phyloP scores from a whole-genome alignment of 306 rosid species.

The Fragaria vesca region DNA sequence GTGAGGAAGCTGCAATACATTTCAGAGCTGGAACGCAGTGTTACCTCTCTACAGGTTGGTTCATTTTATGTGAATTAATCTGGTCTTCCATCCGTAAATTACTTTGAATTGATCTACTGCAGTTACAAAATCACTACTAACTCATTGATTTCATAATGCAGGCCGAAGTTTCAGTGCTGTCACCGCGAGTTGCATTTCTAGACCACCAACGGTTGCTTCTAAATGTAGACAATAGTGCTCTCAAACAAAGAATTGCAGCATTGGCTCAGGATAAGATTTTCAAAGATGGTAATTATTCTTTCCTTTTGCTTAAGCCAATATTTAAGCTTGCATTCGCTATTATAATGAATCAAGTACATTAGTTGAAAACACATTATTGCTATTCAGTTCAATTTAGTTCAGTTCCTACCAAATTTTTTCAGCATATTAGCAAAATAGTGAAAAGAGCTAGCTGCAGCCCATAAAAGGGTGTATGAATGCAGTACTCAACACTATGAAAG shows the following conservation, averaged over 20 bases:
- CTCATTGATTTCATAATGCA: slow-evolving; percentile 24
- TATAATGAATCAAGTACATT: not conserved
- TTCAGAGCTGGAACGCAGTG: slow-evolving; percentile 89
- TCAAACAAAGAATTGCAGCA: slow-evolving; percentile 95
- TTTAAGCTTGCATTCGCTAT: not conserved
- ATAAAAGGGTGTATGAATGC: not conserved
- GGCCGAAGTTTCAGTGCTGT: slow-evolving; percentile 89
- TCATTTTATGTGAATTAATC: not conserved
- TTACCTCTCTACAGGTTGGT: slow-evolving; percentile 79
- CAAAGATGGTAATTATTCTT: slow-evolving; percentile 63
- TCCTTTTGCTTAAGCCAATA: not conserved
- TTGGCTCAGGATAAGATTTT: slow-evolving; percentile 90
- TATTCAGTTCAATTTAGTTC: not conserved
- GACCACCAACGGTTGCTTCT: slow-evolving; percentile 95
- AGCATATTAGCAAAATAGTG: not conserved
- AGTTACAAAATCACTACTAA: not conserved
- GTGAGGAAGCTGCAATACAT: slow-evolving; percentile 95
- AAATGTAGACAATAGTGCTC: slow-evolving; percentile 92
- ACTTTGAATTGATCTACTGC: not conserved
- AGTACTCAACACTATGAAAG: not conserved
- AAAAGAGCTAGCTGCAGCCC: not conserved
- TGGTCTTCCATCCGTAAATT: not conserved
- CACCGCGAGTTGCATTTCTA: slow-evolving; percentile 88
- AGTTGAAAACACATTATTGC: not conserved
- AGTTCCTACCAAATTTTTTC: slow-evolving; percentile 1